Evolutionary conservation across 177 flowering plant species (phyloP).

Genomic region (Tripterygium wilfordii): DNA sequence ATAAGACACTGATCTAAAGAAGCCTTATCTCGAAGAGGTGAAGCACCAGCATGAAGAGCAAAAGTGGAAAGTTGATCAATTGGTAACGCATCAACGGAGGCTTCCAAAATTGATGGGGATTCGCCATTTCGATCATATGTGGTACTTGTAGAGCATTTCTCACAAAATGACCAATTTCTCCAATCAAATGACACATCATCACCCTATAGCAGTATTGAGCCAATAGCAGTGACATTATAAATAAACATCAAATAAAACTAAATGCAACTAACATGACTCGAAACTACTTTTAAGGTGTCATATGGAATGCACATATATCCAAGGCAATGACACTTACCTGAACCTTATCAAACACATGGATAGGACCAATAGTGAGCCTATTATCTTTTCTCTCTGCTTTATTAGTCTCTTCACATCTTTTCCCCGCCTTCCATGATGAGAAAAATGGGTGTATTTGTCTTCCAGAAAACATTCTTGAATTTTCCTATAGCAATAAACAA

Average conservation of each 20-base stretch:
- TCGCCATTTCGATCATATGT: slow-evolving; percentile 17
- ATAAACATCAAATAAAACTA: too few species aligned
- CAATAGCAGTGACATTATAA: not conserved
- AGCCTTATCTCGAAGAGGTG: slow-evolving; percentile 13
- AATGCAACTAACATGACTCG: too few species aligned
- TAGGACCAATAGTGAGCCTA: slow-evolving; percentile 34
- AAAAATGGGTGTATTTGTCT: slow-evolving; percentile 88
- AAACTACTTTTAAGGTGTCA: too few species aligned
- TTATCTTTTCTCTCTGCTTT: slow-evolving; percentile 29
- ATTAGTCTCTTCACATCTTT: slow-evolving; percentile 32
- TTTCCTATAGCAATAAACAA: slow-evolving; percentile 51
- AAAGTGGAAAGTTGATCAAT: slow-evolving; percentile 28
- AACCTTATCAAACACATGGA: slow-evolving; percentile 66
- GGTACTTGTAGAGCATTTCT: slow-evolving; percentile 15
- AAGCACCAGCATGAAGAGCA: slow-evolving; percentile 11
- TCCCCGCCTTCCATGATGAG: slow-evolving; percentile 48
- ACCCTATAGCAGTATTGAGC: slow-evolving; percentile 30
- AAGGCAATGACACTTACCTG: too few species aligned
- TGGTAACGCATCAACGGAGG: slow-evolving; percentile 30
- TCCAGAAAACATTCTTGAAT: slow-evolving; percentile 69
- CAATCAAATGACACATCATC: slow-evolving; percentile 51
- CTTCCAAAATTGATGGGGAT: slow-evolving; percentile 29
- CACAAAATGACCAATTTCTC: slow-evolving; percentile 64
- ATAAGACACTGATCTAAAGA: slow-evolving; percentile 12
- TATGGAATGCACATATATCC: too few species aligned